These are phyloP conservation scores for Geotrichum reessii DNA, from an alignment of 1,139 yeast genomes.

Conservation along the genomic window DNA sequence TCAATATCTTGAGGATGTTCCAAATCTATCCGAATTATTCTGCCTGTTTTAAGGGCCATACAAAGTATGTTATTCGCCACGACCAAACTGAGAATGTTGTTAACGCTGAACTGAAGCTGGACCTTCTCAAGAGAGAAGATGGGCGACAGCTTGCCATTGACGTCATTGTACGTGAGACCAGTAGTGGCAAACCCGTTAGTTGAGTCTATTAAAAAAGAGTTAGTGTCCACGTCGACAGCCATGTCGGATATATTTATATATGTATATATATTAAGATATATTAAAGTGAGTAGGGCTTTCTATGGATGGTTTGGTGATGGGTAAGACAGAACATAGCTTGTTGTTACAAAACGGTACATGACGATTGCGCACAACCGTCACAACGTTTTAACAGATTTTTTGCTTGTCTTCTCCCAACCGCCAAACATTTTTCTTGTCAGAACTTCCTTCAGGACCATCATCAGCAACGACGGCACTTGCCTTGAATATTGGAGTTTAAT, in stretches of 20 bases:
- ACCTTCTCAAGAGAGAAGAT: conserved; percentile 46
- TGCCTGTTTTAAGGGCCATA: conserved; percentile 43
- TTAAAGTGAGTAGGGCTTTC: too few relatives aligned
- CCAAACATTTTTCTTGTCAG: conserved; percentile 7
- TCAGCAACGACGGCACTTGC: neutral
- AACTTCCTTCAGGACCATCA: neutral
- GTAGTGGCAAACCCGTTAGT: conserved; percentile 17
- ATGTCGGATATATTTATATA: neutral
- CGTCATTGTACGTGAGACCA: conserved; percentile 9
- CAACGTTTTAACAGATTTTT: conserved; percentile 4
- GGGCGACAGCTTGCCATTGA: conserved; percentile 18
- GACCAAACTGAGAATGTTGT: conserved; percentile 41
- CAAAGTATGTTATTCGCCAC: conserved; percentile 48
- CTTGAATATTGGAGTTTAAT: neutral
- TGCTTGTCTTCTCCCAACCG: conserved; percentile 12
- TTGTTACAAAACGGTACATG: neutral
- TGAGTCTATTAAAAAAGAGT: conserved; percentile 10
- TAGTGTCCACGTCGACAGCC: conserved; percentile 9
- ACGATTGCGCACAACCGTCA: neutral
- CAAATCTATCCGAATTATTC: conserved; percentile 48
- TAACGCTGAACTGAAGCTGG: conserved; percentile 49
- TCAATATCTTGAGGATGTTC: conserved; percentile 51
- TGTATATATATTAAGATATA: too few relatives aligned
- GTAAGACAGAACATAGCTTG: neutral
- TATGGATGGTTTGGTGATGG: neutral